A percentile compares a stretch with the other conserved stretches of the same genome.
Evolutionary conservation across 345 rosid genomes (phyloP).

Genomic region (Chamaenerion angustifolium): DNA sequence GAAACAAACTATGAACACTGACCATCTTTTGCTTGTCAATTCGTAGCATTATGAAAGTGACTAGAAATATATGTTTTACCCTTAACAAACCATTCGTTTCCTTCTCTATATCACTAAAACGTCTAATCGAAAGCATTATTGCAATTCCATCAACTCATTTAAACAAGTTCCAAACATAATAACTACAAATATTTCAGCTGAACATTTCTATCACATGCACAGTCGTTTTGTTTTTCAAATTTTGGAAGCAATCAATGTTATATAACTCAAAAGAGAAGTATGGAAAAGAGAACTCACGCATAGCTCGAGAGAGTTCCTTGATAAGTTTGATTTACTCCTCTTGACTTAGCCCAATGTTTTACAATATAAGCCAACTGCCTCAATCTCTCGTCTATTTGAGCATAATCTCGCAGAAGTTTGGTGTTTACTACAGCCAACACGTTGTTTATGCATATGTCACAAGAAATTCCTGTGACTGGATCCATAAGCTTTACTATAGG

Average conservation of each 20-base stretch:
- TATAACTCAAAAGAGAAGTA: not conserved
- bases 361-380: constrained; percentile 79
- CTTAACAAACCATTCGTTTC: too few species aligned
- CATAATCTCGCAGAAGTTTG: constrained; percentile 80
- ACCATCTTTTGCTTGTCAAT: too few species aligned
- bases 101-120: too few species aligned
- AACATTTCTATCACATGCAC: not conserved
- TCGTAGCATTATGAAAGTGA: too few species aligned
- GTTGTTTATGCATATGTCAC: constrained; percentile 93
- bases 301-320: constrained; percentile 98
- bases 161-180: too few species aligned
- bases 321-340: constrained; percentile 88
- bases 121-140: too few species aligned
- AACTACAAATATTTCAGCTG: not conserved
- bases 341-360: constrained; percentile 96
- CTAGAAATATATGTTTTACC: too few species aligned
- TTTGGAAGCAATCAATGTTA: not conserved
- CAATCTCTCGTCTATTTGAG: constrained; percentile 64
- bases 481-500: constrained; percentile 98
- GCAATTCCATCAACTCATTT: too few species aligned
- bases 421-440: constrained; percentile 93
- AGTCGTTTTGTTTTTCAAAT: not conserved
- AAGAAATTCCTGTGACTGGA: constrained; percentile 80
- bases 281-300: constrained; percentile 52
- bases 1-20: not conserved